Evolutionary conservation across 1,284 basidiomycete genomes (phyloP), one percentile per base, ranked within the genome.

Genomic region (Puccinia triticina): DNA sequence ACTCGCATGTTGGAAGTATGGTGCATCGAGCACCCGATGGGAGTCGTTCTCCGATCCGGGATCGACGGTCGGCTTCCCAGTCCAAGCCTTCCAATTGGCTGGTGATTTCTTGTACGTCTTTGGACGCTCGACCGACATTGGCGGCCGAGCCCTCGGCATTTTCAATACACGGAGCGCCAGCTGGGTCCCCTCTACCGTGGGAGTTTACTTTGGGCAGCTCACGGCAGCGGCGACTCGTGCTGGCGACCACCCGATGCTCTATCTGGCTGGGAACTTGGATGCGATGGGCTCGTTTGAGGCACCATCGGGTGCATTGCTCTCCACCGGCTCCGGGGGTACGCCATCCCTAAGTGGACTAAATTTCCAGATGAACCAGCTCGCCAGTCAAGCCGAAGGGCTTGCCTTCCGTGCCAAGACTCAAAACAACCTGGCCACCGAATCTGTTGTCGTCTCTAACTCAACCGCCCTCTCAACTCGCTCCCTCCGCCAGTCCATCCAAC

Each of bases 401-500:
- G 32, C 55, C 2, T 55, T 59, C 40, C 55, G 53, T 5, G 46
- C n/a, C 23, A 37, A 57, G n/a, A 75, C 55, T 21, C 37, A 43
- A n/a, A 67, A 50, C 50, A 10, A 2, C 18, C 18, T 32, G 12
- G 34, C 37, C 50, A 7, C 18, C 16, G 2, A 21, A 4, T 50
- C 78, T 29, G 66, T 83, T n/a, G 61, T 26, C 37, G 55, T 64
- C 79, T 83, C 34, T 84, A 84, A 83, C 50, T 85, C 85, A 37
- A 85, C 86, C 66, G 87, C 87, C 2, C 83, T 85, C 73, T 84
- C 86, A 59, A 84, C 77, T 86, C 5, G 79, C 18, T 55, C 78
- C 61, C 18, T 88, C 90, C 3, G 89, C 87, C 74, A 61, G 74
- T n/a, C 14, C 34, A 32, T 75, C 18, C 53, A 57, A 32, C 53